phyloP scores from a whole-genome alignment of 306 rosid species.

The Adenanthera pavonina region DNA sequence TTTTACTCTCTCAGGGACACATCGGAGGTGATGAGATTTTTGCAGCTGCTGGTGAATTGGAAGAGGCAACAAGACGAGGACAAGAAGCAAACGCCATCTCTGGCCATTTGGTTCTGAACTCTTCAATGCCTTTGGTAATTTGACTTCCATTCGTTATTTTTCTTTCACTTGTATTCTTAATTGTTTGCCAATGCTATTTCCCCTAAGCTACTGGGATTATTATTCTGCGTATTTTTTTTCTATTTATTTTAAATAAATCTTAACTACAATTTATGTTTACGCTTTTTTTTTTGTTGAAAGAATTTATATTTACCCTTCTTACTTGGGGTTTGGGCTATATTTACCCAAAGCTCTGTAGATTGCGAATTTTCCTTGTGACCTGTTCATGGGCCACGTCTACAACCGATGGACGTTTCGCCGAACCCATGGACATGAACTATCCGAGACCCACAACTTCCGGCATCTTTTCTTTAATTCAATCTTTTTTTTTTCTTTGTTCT shows the following conservation, averaged over 20 bases:
- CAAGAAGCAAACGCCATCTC: constrained; percentile 30
- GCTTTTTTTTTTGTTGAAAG: no score
- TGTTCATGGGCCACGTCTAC: neutral
- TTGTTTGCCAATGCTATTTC: neutral
- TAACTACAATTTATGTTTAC: neutral
- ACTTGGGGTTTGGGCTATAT: no score
- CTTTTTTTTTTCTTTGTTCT: no score
- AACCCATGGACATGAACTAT: neutral
- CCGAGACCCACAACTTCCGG: no score
- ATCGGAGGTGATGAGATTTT: constrained; percentile 85
- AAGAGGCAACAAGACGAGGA: constrained; percentile 38
- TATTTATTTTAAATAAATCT: neutral
- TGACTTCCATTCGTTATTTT: neutral
- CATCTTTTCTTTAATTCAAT: no score
- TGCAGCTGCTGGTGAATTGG: constrained; percentile 74
- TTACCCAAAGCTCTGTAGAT: no score
- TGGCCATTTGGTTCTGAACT: constrained; percentile 16
- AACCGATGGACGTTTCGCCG: neutral
- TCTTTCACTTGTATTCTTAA: neutral
- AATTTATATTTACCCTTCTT: no score
- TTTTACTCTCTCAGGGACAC: constrained; percentile 80
- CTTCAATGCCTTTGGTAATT: no score
- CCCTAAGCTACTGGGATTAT: neutral
- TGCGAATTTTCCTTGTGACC: neutral
- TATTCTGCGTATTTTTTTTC: neutral